Evolutionary conservation across 352 stramenopile species (phyloP), one percentile per base, ranked within the genome.

Genomic region (Phytophthora hibernalis): DNA sequence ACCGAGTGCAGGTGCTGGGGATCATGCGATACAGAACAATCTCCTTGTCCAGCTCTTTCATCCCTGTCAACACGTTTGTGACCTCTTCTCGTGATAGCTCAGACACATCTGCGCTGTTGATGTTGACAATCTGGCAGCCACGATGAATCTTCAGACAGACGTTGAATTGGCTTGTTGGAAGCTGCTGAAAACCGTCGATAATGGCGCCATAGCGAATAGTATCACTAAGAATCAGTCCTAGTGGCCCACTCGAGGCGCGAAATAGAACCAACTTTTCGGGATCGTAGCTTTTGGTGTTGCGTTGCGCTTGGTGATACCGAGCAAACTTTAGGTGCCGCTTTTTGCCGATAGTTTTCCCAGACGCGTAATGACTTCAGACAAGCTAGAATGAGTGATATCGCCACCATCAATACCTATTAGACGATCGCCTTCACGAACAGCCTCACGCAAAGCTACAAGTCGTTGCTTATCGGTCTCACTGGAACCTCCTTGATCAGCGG

Each of bases 71-170:
- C 33, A 81, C 10, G 0, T 70, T 55, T n/a, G 76, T 58, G 4
- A 87, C 74, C 9, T 73, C 61, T 45, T 89, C 69, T 7, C 80
- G 74, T 3, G 72, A 33, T 5, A 48, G 54, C 3, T n/a, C 52
- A 5, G 82, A 85, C 8, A 88, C 77, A 24, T 88, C 79, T 4
- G 49, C 43, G n/a, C 68, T 74, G 54, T 91, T 89, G 20, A 91
- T 74, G 42, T 70, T 64, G 38, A 91, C 48, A 35, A 91, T 80
- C 26, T 82, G 80, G 30, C 80, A 88, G 1, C 82, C 80, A 9
- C 79, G 66, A 64, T 91, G 74, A 43, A 87, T 68, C 21, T 71
- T 65, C 18, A 49, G 57, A 20, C 22, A 21, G 18, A 13, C 58
- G 16, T 70, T 70, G 1, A 89, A 59, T 16, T 73, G 72, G 10